A percentile compares a stretch with the other conserved stretches of the same genome.
These are phyloP conservation scores for Clitopilus hobsonii DNA, from an alignment of 768 basidiomycete genomes.

Conservation along the genomic window DNA sequence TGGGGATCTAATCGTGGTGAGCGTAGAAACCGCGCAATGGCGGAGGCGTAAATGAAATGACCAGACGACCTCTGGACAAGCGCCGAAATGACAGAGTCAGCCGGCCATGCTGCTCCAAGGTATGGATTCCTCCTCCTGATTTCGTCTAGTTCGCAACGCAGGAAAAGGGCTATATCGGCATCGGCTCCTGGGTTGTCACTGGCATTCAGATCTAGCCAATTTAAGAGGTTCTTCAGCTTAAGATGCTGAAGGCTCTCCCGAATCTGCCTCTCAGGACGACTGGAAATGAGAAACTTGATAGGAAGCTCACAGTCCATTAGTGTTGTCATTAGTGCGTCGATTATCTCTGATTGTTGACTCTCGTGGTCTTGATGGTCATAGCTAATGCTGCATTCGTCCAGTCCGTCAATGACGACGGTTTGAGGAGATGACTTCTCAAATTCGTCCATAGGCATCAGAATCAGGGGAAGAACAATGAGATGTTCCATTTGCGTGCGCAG, in stretches of 20 bases:
- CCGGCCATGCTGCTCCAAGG: not conserved
- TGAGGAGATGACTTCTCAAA: not conserved
- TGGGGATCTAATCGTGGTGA: not conserved
- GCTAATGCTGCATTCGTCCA: not conserved
- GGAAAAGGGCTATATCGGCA: not conserved
- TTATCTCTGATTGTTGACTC: not conserved
- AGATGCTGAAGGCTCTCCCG: not conserved
- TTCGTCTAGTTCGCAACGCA: not conserved
- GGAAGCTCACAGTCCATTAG: not conserved
- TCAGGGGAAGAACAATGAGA: slow-evolving; percentile 10
- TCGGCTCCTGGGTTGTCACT: not conserved
- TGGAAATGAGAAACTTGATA: not conserved
- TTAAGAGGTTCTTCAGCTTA: not conserved
- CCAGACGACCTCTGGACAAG: not conserved
- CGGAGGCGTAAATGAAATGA: not conserved
- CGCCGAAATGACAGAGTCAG: not conserved
- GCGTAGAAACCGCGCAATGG: not conserved
- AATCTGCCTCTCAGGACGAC: not conserved
- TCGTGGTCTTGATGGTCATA: not conserved
- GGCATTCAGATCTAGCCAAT: not conserved
- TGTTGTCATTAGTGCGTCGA: not conserved
- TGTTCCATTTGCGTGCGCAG: slow-evolving; percentile 10
- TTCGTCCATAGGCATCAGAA: not conserved
- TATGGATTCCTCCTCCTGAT: not conserved
- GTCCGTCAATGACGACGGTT: not conserved